Base-by-base conservation (phyloP, 352 stramenopile species). In the Globisporangium recalcitrans region DNA sequence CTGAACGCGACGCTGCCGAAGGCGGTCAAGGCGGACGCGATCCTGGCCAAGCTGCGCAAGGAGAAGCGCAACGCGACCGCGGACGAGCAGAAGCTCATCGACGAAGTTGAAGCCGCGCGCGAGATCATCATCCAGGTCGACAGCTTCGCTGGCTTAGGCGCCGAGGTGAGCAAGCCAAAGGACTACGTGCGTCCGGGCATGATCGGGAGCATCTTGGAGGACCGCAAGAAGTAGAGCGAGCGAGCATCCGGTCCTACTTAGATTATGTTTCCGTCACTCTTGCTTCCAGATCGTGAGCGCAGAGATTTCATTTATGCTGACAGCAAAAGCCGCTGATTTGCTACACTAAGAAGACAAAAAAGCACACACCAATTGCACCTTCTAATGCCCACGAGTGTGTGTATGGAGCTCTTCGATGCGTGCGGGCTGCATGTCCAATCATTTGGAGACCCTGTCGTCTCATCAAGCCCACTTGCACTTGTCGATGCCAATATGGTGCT, bases 51-150 rank as follows among this genome's bases (percentile, higher is more conserved):
- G 57, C 62, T 98, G 57, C 91, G 95, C 55, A 96, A 97, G 65
- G 91, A 98, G 67, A 99, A 99, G 87, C 86, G 95, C 66, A 80
- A 84, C 44, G 90, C 94, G 55, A 98, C 95, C 13, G 67, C 81
- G 21, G 89, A 97, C 54, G 97, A 99, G 77, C 87, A 97, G 63
- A 90, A 95, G 67, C 81, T 95, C 51, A 97, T 99, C 74, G 90
- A 97, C 66, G 90, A 98, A 65, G 96, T 97, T 1, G 96, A 98
- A 73, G 95, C 90, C 55, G 83, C 97, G 34, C 90, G 97, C 40
- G 95, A 99, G 83, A 69, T 93, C 24, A 96, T 99, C 72, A 98
- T 99, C 75, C 97, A 99, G 76, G 97, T 99, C 49, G 82, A 98
- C 78, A 86, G 71, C 48, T 98, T 98, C 68, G 81, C 96, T 47